Conservation (phyloP, 495 filamentous ascomycete genomes). For the Xylaria venustula region DNA sequence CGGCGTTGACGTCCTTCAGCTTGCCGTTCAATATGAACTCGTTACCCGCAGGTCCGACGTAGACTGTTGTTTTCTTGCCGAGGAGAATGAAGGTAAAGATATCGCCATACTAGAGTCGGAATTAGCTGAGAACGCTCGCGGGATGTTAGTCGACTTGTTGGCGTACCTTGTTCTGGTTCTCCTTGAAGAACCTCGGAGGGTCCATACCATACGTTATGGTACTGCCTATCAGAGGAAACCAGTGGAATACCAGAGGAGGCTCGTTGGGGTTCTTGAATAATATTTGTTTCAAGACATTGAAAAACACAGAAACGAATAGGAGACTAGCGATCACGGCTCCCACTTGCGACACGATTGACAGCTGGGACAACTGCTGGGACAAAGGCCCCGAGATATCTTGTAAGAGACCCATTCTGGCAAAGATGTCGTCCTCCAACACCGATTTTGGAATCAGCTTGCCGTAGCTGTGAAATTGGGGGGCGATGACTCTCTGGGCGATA, state of each 20-base stretch:
- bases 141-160: neutral
- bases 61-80: slow-evolving; percentile 73
- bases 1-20: slow-evolving; percentile 74
- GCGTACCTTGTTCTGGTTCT: slow-evolving; percentile 66
- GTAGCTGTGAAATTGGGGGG: neutral
- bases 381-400: slow-evolving; percentile 45
- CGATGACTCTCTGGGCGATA: neutral
- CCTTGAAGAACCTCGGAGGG: slow-evolving; percentile 74
- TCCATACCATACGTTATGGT: slow-evolving; percentile 82
- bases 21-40: slow-evolving; percentile 88
- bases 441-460: neutral
- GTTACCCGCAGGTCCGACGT: slow-evolving; percentile 74
- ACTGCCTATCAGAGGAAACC: slow-evolving; percentile 76
- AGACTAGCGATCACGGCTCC: slow-evolving; percentile 41
- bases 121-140: slow-evolving; percentile 21
- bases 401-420: slow-evolving; percentile 48
- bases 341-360: slow-evolving; percentile 47
- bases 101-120: slow-evolving; percentile 62
- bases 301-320: slow-evolving; percentile 52
- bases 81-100: slow-evolving; percentile 78
- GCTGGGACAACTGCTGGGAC: slow-evolving; percentile 41
- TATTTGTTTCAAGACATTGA: slow-evolving; percentile 68
- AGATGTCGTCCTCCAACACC: slow-evolving; percentile 9
- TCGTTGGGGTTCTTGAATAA: slow-evolving; percentile 70
- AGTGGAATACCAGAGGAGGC: slow-evolving; percentile 81